These are phyloP conservation scores for Fusarium redolens DNA, from an alignment of 2,329 filamentous ascomycete genomes.

Conservation along the genomic window DNA sequence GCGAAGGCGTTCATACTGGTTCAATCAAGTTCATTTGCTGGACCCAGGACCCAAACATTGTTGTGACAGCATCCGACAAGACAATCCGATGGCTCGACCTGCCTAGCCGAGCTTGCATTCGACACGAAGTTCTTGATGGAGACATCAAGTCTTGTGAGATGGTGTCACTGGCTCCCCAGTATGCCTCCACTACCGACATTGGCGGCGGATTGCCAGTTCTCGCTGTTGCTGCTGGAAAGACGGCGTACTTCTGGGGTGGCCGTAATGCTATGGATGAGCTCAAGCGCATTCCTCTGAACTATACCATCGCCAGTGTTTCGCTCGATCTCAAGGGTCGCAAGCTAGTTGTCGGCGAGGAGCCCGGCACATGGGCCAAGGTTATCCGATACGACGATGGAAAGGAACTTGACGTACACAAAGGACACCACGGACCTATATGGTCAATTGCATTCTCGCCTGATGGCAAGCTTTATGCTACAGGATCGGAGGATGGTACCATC, in stretches of 20 bases:
- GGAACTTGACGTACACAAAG: slow-evolving; percentile 93
- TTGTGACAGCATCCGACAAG: slow-evolving; percentile 93
- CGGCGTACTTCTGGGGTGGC: slow-evolving; percentile 91
- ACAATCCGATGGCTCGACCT: slow-evolving; percentile 96
- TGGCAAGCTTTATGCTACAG: slow-evolving; percentile 94
- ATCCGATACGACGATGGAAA: slow-evolving; percentile 87
- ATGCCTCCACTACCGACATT: slow-evolving; percentile 70
- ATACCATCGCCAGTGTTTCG: slow-evolving; percentile 91
- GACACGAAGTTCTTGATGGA: slow-evolving; percentile 82
- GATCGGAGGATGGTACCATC: slow-evolving; percentile 96
- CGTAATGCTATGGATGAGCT: slow-evolving; percentile 74
- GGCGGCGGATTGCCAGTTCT: slow-evolving; percentile 78
- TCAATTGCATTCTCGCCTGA: slow-evolving; percentile 94
- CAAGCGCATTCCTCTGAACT: slow-evolving; percentile 82
- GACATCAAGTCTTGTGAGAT: slow-evolving; percentile 94
- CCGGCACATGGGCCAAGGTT: slow-evolving; percentile 96
- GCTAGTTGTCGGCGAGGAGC: slow-evolving; percentile 89
- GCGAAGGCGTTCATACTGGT: slow-evolving; percentile 81
- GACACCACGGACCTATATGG: slow-evolving; percentile 98
- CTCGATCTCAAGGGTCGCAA: slow-evolving; percentile 84
- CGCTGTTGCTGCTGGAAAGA: slow-evolving; percentile 93
- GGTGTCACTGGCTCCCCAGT: slow-evolving; percentile 71
- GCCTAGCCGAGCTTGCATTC: slow-evolving; percentile 77
- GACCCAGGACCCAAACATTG: slow-evolving; percentile 86
- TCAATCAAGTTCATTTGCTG: slow-evolving; percentile 98